Base-by-base conservation (phyloP, 306 rosid genomes). In the Albizia julibrissin region DNA sequence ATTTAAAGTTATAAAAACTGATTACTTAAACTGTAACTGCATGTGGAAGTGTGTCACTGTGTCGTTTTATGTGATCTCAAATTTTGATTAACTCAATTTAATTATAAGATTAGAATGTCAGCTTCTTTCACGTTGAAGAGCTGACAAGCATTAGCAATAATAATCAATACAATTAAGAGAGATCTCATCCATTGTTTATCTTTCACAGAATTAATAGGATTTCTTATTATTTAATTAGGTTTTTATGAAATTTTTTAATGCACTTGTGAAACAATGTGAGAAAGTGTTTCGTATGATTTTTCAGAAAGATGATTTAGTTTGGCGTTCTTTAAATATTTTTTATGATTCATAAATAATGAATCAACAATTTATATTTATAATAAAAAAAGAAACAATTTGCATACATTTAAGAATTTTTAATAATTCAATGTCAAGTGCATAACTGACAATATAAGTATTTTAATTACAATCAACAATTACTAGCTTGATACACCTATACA, bases 1-100 rank as follows among this genome's bases (percentile, higher is more conserved):
- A 27, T 68, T 68, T 52, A 66, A 79, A 67, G 62, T 58, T 24
- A 79, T 79, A 34, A 42, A 66, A 54, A 37, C 24, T 13, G 21
- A 34, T 22, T 37, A 58, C 21, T 59, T 31, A 58, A 52, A 54
- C 50, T 40, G 18, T 49, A 29, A 24, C 27, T 50, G 68, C 82
- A 50, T 79, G 65, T 68, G 76, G 74, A 68, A 34, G 22, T 34
- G 76, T 59, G 56, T 40, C 78, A 31, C 78, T 50, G 10, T 59
- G 40, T 58, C 70, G 37, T 39, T 34, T 74, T 74, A 8, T 68
- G 22, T 37, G n/a, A 34, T 21, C n/a, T 74, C 47, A 74, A 74
- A 31, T 6, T 54, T 26, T 64, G 22, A 15, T 64, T 64, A 46
- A 46, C 50, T 49, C 34, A 12, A 64, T 50, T 31, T 29, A 58